These are phyloP conservation scores for Cercospora janseana DNA, from an alignment of 2,329 filamentous ascomycete genomes.

Conservation along the genomic window DNA sequence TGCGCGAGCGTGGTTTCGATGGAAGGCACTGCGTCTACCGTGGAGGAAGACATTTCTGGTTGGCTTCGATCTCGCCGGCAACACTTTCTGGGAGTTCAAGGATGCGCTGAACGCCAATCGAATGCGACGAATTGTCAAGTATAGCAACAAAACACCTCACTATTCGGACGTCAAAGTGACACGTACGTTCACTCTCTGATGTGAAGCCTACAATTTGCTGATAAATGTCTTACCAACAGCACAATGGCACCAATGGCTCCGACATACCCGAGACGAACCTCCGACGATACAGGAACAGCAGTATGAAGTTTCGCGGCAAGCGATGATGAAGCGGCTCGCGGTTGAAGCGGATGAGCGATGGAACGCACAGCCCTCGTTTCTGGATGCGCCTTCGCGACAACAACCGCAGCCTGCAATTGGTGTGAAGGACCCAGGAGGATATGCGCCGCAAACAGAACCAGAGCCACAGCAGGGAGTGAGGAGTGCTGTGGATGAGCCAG, in stretches of 20 bases:
- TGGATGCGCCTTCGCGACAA: conserved; percentile 55
- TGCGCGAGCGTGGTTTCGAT: conserved; percentile 57
- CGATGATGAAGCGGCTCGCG: conserved; percentile 59
- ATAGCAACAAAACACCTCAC: conserved; percentile 50
- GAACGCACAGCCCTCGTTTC: conserved; percentile 58
- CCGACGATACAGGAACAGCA: conserved; percentile 60
- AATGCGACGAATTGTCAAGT: conserved; percentile 59
- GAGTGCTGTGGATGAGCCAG: conserved; percentile 34
- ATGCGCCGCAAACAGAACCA: conserved; percentile 36
- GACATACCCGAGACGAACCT: conserved; percentile 57
- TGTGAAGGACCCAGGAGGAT: conserved; percentile 43
- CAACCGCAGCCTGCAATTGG: conserved; percentile 49
- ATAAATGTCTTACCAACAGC: conserved; percentile 41
- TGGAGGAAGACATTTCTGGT: conserved; percentile 61
- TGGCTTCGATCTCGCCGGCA: conserved; percentile 60
- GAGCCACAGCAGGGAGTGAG: conserved; percentile 34
- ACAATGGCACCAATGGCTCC: conserved; percentile 68
- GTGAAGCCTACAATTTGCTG: not conserved
- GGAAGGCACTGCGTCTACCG: conserved; percentile 61
- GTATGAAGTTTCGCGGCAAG: conserved; percentile 56
- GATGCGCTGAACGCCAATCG: conserved; percentile 55
- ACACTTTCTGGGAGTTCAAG: conserved; percentile 67
- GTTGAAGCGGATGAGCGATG: conserved; percentile 60
- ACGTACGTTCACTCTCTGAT: conserved; percentile 41
- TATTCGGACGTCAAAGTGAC: conserved; percentile 60